Percentiles rank a stretch among this genome's conserved stretches.
Conservation (phyloP, 306 rosid genomes). For the Lathyrus tuberosus region DNA sequence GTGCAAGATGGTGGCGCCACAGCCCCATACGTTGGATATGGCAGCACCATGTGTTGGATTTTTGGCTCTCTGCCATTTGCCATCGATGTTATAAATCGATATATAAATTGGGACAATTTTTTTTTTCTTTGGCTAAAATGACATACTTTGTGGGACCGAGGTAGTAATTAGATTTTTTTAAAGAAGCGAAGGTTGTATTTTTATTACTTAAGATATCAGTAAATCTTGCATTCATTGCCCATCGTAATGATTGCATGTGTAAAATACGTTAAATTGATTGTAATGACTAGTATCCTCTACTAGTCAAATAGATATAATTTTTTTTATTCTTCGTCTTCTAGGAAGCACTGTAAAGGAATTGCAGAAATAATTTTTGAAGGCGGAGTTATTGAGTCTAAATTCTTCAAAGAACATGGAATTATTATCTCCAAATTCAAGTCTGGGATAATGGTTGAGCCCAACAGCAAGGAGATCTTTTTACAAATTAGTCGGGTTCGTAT, state of each 20-base stretch:
- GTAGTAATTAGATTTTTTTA: not conserved
- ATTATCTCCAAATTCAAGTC: constrained; percentile 56
- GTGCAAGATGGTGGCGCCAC: too few species aligned
- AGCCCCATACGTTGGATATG: too few species aligned
- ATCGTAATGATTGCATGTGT: constrained; percentile 7
- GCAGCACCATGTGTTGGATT: too few species aligned
- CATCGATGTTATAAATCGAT: too few species aligned
- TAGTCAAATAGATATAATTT: constrained; percentile 8
- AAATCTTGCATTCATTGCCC: constrained; percentile 3
- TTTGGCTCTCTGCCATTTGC: too few species aligned
- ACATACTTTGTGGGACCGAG: too few species aligned
- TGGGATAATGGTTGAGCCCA: constrained; percentile 61
- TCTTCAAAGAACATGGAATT: constrained; percentile 62
- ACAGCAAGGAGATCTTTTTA: constrained; percentile 55
- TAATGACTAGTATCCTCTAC: not conserved
- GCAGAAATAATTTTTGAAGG: constrained; percentile 64
- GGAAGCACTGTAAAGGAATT: constrained; percentile 61
- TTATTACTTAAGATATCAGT: constrained; percentile 20
- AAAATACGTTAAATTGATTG: constrained; percentile 2
- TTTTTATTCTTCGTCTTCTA: constrained; percentile 24
- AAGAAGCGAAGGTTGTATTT: not conserved
- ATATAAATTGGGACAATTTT: too few species aligned
- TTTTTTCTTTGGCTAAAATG: too few species aligned
- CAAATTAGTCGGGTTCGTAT: constrained; percentile 54
- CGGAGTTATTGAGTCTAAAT: constrained; percentile 60